These are phyloP conservation scores for Spathaspora gorwiae DNA, from an alignment of 805 yeast species.

Conservation along the genomic window DNA sequence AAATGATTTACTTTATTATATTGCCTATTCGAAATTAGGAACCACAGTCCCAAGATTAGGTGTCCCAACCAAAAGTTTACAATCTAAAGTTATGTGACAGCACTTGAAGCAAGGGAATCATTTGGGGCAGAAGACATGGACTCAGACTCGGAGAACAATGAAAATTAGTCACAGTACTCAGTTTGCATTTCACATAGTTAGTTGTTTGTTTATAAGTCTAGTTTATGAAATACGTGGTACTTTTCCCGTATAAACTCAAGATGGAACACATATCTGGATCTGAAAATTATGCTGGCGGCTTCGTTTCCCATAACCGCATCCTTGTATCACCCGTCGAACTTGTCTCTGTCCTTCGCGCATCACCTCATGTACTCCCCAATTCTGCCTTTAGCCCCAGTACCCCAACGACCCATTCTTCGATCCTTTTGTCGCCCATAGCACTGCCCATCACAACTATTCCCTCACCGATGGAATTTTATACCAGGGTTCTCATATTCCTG, in stretches of 20 bases:
- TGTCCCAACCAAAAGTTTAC: neutral
- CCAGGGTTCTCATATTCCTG: neutral
- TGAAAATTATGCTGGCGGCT: neutral
- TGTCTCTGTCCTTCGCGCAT: neutral
- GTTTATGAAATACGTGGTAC: no score
- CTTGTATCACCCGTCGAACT: neutral
- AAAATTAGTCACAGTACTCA: constrained; percentile 74
- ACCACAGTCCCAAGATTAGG: neutral
- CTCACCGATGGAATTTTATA: neutral
- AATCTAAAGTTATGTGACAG: constrained; percentile 41
- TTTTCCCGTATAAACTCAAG: neutral
- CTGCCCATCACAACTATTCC: neutral
- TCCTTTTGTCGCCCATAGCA: neutral
- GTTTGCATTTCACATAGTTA: constrained; percentile 12
- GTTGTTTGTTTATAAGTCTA: no score
- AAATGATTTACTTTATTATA: neutral
- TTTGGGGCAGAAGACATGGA: no score
- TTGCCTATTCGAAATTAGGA: neutral
- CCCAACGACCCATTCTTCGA: neutral
- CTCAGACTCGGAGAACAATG: no score
- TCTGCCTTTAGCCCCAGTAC: neutral
- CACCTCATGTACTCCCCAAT: neutral
- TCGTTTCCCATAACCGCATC: neutral
- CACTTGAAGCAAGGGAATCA: no score
- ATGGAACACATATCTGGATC: neutral